Evolutionary conservation across 345 rosid species (phyloP).

Genomic region (Microcos paniculata): DNA sequence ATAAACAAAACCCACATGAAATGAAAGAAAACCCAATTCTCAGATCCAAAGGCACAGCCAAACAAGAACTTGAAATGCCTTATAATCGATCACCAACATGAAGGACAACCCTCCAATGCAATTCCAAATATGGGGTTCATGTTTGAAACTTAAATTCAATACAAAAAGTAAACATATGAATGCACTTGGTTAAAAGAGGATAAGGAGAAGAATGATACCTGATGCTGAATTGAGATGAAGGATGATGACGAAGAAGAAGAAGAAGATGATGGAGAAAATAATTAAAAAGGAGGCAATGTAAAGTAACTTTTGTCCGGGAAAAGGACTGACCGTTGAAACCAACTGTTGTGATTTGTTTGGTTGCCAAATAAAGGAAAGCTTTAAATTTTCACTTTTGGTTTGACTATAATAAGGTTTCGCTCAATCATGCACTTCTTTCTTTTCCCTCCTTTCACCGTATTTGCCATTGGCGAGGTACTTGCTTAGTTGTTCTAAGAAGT

Average conservation of each 20-base stretch:
- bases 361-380: background rate
- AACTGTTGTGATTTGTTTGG: slow-evolving; percentile 12
- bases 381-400: background rate
- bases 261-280: background rate
- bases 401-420: background rate
- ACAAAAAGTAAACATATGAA: no score
- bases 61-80: background rate
- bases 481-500: no score
- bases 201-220: background rate
- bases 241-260: background rate
- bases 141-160: slow-evolving; percentile 4
- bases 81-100: background rate
- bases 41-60: background rate
- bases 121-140: slow-evolving; percentile 6
- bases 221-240: background rate
- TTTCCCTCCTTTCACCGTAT: background rate
- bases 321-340: slow-evolving; percentile 17
- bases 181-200: background rate
- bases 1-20: background rate
- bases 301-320: background rate
- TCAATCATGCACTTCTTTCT: background rate
- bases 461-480: no score
- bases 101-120: background rate
- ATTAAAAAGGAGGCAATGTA: background rate
- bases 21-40: background rate